phyloP scores from a whole-genome alignment of 1,284 basidiomycete species.

The Veloporphyrellus conicus region DNA sequence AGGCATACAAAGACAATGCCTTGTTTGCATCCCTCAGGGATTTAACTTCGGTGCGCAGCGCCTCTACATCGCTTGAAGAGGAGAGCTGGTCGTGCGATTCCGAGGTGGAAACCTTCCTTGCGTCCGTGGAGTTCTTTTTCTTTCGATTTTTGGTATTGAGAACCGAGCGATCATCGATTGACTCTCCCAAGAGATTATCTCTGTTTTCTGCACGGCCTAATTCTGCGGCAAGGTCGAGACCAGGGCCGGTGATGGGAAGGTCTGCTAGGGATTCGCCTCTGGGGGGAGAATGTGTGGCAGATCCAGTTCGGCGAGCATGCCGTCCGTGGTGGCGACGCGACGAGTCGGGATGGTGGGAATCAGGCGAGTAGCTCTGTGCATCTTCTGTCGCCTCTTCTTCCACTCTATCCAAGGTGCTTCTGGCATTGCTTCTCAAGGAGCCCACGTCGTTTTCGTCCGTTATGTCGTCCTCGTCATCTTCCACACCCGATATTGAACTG shows the following conservation, averaged over 20 bases:
- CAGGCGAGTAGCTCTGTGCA: slow-evolving; percentile 35
- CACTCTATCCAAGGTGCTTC: slow-evolving; percentile 54
- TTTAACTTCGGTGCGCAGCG: slow-evolving; percentile 77
- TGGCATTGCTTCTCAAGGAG: slow-evolving; percentile 54
- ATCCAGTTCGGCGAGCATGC: slow-evolving; percentile 53
- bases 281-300: slow-evolving; percentile 45
- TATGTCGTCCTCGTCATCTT: slow-evolving; percentile 48
- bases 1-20: slow-evolving; percentile 87
- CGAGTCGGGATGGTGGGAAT: slow-evolving; percentile 38
- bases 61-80: slow-evolving; percentile 57
- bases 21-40: slow-evolving; percentile 92
- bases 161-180: slow-evolving; percentile 48
- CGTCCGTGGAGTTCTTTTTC: slow-evolving; percentile 47
- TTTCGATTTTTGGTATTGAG: slow-evolving; percentile 44
- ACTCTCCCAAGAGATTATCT: slow-evolving; percentile 58
- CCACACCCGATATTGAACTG: slow-evolving; percentile 41
- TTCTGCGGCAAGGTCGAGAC: slow-evolving; percentile 85
- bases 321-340: slow-evolving; percentile 44
- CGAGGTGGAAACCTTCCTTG: slow-evolving; percentile 39
- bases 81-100: slow-evolving; percentile 43
- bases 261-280: slow-evolving; percentile 74
- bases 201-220: slow-evolving; percentile 84
- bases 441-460: slow-evolving; percentile 44
- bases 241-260: slow-evolving; percentile 79
- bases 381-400: slow-evolving; percentile 47